phyloP scores from a whole-genome alignment of 2,329 filamentous ascomycete genomes.

The Gnomoniopsis smithogilvyi region DNA sequence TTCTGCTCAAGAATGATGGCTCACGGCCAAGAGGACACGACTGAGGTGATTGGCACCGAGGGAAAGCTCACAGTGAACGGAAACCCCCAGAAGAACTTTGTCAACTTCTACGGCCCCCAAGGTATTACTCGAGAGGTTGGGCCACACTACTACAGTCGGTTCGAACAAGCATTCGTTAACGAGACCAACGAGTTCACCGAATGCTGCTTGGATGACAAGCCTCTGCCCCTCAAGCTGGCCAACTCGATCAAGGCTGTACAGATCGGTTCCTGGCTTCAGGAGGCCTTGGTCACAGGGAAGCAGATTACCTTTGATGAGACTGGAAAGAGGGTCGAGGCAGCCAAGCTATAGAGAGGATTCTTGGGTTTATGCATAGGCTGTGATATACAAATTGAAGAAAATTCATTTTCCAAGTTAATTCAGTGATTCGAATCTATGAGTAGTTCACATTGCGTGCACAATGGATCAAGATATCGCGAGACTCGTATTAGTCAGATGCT shows the following conservation, averaged over 20 bases:
- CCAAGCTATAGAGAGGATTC: conserved; percentile 6
- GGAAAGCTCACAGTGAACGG: conserved; percentile 62
- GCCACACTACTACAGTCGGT: conserved; percentile 8
- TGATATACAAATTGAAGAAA: too few relatives aligned
- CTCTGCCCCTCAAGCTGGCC: conserved; percentile 9
- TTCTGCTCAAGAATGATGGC: conserved; percentile 66
- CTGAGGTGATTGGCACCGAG: conserved; percentile 64
- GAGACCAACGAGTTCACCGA: conserved; percentile 17
- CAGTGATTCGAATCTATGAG: too few relatives aligned
- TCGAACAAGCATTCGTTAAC: conserved; percentile 11
- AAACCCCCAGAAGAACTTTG: conserved; percentile 38
- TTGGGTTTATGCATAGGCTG: too few relatives aligned
- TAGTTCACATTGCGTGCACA: too few relatives aligned
- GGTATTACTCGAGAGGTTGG: conserved; percentile 8
- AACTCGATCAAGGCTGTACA: conserved; percentile 8
- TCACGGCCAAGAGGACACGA: conserved; percentile 63
- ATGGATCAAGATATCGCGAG: too few relatives aligned
- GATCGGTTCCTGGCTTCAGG: conserved; percentile 13
- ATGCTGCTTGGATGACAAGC: conserved; percentile 7
- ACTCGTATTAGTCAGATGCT: too few relatives aligned
- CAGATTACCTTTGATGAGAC: conserved; percentile 16
- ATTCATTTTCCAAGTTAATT: too few relatives aligned
- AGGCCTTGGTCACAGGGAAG: conserved; percentile 9
- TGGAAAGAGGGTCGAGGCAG: neutral
- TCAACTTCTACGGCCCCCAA: neutral